Base-by-base conservation (phyloP, 176 grass and related monocot genomes). In the Pontederia crassipes region DNA sequence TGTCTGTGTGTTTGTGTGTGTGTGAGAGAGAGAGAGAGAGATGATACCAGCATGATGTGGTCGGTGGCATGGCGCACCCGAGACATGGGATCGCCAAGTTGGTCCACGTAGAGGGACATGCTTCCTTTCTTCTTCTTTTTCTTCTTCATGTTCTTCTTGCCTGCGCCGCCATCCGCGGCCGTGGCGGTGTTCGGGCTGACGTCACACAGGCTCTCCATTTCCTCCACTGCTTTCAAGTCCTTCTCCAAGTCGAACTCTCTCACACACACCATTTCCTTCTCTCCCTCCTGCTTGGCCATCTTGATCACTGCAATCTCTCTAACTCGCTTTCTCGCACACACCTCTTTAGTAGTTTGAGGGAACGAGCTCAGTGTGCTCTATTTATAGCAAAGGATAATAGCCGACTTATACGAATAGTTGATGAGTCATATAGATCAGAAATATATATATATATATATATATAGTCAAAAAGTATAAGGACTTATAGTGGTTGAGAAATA, bases 1-100 rank as follows among this genome's bases (percentile, higher is more conserved):
- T 28, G 20, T 24, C 0, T 24, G 20, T 24, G 20, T 24, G 20
- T 24, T 0, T 24, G 20, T 24, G 20, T 24, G 20, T 24, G 20
- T 24, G 20, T 24, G 20, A 14, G 35, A 45, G 45, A 8, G n/a
- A 61, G 32, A 32, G 9, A 15, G 32, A 12, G 14, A 46, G 29
- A 16, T n/a, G 9, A 48, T 72, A 90, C 87, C 72, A 90, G 69
- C 82, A 90, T 85, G 65, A 90, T 69, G 47, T 90, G 79, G 12
- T 90, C 87, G 53, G 82, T 69, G 24, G 82, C 52, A 46, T 90
- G 87, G 52, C 76, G 69, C 65, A 90, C 73, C 17, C 82, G 72
- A 12, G 76, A 74, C 14, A 90, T 61, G 45, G 87, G 87, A 49
- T 82, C 87, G 48, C 87, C 82, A 16, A 90, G 56, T 62, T 68